Evolutionary conservation across 139 green algal species (phyloP).

Genomic region (Tetradesmus obliquus): DNA sequence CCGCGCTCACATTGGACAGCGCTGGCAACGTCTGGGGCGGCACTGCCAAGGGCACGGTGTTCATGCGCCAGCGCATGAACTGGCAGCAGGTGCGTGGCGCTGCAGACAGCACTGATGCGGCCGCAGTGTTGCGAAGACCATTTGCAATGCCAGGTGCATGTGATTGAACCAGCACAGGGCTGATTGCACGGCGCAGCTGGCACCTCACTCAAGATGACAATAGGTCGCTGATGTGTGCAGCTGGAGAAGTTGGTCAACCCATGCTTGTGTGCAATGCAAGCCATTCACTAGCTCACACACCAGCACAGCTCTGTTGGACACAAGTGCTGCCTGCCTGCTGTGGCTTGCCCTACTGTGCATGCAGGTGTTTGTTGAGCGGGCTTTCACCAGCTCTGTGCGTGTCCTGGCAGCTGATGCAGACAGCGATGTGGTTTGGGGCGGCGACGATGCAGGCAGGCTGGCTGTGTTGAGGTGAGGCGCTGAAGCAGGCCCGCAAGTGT

Average conservation of each 20-base stretch:
- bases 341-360: neutral
- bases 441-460: constrained; percentile 47
- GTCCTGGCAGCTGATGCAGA: constrained; percentile 53
- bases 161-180: too few relatives aligned
- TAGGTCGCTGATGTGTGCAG: too few relatives aligned
- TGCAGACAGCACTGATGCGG: neutral
- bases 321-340: neutral
- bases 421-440: constrained; percentile 49
- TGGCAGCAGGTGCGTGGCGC: constrained; percentile 49
- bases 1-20: constrained; percentile 48
- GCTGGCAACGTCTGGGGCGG: constrained; percentile 62
- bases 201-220: neutral
- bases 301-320: neutral
- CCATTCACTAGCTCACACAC: neutral
- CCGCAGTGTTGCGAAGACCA: neutral
- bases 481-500: neutral
- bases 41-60: constrained; percentile 47
- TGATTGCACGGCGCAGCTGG: neutral
- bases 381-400: constrained; percentile 50
- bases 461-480: neutral
- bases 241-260: neutral
- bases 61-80: constrained; percentile 31
- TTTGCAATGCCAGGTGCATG: too few relatives aligned
- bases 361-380: constrained; percentile 43
- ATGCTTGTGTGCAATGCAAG: neutral